Base-by-base conservation (phyloP, 441 rosid species). In the Erodium moschatum region DNA sequence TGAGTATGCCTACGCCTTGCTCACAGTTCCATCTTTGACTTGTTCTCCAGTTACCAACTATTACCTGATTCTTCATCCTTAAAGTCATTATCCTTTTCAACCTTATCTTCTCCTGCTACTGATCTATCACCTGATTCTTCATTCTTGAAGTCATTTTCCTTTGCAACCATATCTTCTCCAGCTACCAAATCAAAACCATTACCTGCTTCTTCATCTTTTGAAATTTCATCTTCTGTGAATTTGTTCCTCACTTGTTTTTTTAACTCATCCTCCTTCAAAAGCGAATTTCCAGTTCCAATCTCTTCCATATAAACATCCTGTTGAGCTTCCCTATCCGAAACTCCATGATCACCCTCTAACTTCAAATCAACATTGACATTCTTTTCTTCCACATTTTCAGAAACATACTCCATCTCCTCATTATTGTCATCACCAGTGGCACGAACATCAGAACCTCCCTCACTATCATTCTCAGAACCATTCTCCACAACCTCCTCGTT, bases 401-500 rank as follows among this genome's bases (percentile, higher is more conserved):
- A 33, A 1, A 65, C 69, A 24, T 58, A 78, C 61, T 70, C 80
- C 69, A 73, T 48, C 62, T 76, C 81, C 13, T 64, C 83, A 67
- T 72, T 79, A 50, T 70, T 69, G 42, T 73, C 80, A 54, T 52
- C 76, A 33, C 74, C 77, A 64, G 72, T 65, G 13, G 63, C 73
- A 19, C 80, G 87, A 19, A 74, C 73, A 82, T 88, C 96, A 0
- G 89, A 88, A 5, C 87, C 86, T 20, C 86, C 89, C 64, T 87
- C 86, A 68, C 95, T 84, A 10, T 87, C 96, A 75, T 87, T 85
- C 69, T 72, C 81, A 44, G 72, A 88, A 10, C 76, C 88, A 79
- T 89, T 88, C 78, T 88, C 97, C 11, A 88, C 90, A 70, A 85
- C 89, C 74, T 85, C 98, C 82, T 91, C 97, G 0, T 83, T 82